Evolutionary conservation across 768 basidiomycete genomes (phyloP), one percentile per base, ranked within the genome.

Genomic region (Panaeolus cyanescens): DNA sequence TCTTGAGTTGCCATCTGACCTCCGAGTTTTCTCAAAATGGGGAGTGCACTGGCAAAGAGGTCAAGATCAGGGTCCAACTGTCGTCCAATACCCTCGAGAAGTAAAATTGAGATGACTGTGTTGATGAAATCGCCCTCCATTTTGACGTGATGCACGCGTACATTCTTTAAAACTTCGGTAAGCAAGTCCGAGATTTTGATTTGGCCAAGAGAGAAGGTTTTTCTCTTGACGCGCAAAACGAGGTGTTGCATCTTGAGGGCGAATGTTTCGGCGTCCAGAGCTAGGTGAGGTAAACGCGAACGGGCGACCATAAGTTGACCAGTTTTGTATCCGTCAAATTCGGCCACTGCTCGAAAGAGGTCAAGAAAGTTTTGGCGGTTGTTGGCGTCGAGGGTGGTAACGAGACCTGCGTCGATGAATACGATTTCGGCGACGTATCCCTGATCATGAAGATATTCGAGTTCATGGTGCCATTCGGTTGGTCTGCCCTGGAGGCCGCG

Each of bases 81-180:
- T 61, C 96, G 79, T 20, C 97, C 97, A 66, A 99, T 98, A 1
- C 97, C 97, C 75, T 99, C 97, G 58, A 99, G 78, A 37, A 99
- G 74, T 58, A 99, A 75, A 59, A 98, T 94, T 9, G 92, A 93
- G 61, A 99, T 91, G 62, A 99, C 95, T 0, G 97, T 99, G 75
- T 99, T 99, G 71, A 99, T 89, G 71, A 99, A 99, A 73, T 99
- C 97, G 13, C 90, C 95, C 77, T 99, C 96, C 89, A 99, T 92
- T 80, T 94, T 98, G 64, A 99, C 97, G 70, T 97, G 96, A 73
- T 98, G 96, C 65, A 85, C 81, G 60, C 95, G 80, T 3, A 99
- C 96, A 32, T 89, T 86, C 67, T 79, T 88, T 54, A 99, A 78
- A 7, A 99, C 97, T 64, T 96, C 92, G 3, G 85, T 91, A 31